Percentiles rank a stretch among this genome's conserved stretches.
Evolutionary conservation across 2,329 filamentous ascomycete genomes (phyloP).

Genomic region (Ascomycota sp.): DNA sequence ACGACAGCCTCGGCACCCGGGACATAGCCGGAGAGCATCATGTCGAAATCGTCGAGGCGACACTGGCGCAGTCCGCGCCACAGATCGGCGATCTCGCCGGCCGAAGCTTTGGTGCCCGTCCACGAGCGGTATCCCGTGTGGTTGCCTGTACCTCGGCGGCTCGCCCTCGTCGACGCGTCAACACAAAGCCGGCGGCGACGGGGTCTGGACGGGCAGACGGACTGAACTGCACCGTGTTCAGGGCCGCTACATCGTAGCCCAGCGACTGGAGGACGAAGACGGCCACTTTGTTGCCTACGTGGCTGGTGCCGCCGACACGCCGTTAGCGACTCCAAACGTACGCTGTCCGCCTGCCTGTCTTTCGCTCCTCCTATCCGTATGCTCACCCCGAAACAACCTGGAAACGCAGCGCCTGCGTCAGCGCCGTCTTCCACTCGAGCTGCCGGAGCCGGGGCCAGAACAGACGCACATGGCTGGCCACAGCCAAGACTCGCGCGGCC

Average conservation of each 20-base stretch:
- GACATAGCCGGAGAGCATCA: conserved; percentile 88
- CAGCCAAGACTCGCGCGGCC: conserved; percentile 54
- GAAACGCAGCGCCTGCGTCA: conserved; percentile 1
- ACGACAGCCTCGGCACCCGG: conserved; percentile 71
- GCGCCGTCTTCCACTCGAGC: background rate
- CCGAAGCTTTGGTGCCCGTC: conserved; percentile 64
- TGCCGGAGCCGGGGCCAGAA: background rate
- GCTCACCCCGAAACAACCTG: conserved; percentile 23
- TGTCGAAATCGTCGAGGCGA: conserved; percentile 73
- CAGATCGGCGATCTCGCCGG: conserved; percentile 64
- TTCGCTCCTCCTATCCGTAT: too few species aligned
- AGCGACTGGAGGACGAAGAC: conserved; percentile 85
- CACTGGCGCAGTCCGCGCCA: conserved; percentile 72
- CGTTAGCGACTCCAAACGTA: too few species aligned
- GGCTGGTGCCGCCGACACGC: conserved; percentile 32
- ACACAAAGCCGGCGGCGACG: conserved; percentile 1
- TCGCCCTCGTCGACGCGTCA: too few species aligned
- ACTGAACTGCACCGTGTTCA: conserved; percentile 98
- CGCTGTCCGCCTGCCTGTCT: too few species aligned
- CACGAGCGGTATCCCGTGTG: conserved; percentile 84
- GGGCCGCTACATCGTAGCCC: conserved; percentile 78
- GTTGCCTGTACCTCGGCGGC: too few species aligned
- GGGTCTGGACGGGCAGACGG: conserved; percentile 13
- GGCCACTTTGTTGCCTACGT: conserved; percentile 95
- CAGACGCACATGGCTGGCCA: conserved; percentile 78